phyloP scores from a whole-genome alignment of 805 yeast species.

The Kurtzmaniella cleridarum region DNA sequence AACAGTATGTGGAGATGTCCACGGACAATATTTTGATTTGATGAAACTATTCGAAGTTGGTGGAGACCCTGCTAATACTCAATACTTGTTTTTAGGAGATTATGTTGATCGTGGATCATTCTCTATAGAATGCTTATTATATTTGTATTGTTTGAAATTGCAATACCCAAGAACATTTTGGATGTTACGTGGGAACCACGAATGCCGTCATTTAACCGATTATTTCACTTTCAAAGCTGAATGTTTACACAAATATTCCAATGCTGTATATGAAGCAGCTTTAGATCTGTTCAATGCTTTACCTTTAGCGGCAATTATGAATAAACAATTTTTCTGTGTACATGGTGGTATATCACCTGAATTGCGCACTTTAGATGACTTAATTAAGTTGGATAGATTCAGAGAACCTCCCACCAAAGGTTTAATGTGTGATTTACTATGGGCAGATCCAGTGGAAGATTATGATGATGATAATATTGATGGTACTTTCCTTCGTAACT shows the following conservation, averaged over 20 bases:
- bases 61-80: conserved; percentile 74
- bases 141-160: conserved; percentile 73
- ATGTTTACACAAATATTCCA: conserved; percentile 77
- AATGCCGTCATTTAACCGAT: conserved; percentile 86
- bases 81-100: conserved; percentile 85
- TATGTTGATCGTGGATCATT: conserved; percentile 94
- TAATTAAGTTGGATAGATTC: conserved; percentile 69
- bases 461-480: conserved; percentile 57
- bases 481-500: conserved; percentile 54
- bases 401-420: conserved; percentile 93
- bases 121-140: conserved; percentile 75
- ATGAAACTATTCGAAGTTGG: conserved; percentile 90
- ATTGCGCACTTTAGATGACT: conserved; percentile 61
- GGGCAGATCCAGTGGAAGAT: conserved; percentile 95
- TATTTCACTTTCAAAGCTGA: conserved; percentile 91
- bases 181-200: conserved; percentile 92
- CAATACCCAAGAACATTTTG: conserved; percentile 69
- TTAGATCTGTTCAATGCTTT: conserved; percentile 76
- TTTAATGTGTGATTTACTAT: conserved; percentile 85
- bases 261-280: conserved; percentile 62
- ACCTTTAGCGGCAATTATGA: conserved; percentile 91
- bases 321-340: conserved; percentile 89
- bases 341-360: conserved; percentile 96
- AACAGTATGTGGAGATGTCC: conserved; percentile 96
- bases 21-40: conserved; percentile 90